Conservation (phyloP, 2,329 filamentous ascomycete genomes). For the Arthrobotrys musiformis region DNA sequence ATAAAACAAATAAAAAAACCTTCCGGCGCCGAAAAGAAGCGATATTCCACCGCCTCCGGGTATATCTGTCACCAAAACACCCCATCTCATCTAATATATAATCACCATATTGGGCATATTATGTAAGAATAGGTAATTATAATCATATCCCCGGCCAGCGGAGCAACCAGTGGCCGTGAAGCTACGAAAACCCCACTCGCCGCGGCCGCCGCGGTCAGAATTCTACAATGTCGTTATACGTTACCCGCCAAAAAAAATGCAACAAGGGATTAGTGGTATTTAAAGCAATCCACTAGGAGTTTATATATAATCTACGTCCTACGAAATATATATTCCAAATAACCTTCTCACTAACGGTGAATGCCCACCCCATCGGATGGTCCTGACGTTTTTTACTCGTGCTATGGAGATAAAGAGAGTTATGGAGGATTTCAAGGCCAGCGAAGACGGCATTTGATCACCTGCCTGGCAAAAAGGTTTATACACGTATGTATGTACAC, state of each 20-base stretch:
- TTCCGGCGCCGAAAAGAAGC: background rate
- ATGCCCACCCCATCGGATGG: background rate
- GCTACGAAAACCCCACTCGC: background rate
- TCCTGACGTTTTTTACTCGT: background rate
- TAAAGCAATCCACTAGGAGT: background rate
- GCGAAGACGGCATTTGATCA: background rate
- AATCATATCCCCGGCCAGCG: background rate
- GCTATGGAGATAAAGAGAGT: background rate
- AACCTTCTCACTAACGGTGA: background rate
- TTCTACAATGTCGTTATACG: background rate
- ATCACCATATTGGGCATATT: background rate
- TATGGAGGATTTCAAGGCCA: background rate
- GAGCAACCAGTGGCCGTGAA: background rate
- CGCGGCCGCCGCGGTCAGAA: background rate
- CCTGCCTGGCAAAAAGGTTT: background rate
- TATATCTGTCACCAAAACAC: no score
- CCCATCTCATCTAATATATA: background rate
- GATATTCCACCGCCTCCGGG: background rate
- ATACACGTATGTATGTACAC: background rate
- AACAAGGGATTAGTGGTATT: background rate
- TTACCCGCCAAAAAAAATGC: background rate
- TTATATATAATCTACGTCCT: background rate
- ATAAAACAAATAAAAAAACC: background rate
- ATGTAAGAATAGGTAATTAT: conserved; percentile 11
- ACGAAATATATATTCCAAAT: conserved; percentile 14